These are phyloP conservation scores for Phtheirospermum japonicum DNA, from an alignment of 257 asterid genomes.

Conservation along the genomic window DNA sequence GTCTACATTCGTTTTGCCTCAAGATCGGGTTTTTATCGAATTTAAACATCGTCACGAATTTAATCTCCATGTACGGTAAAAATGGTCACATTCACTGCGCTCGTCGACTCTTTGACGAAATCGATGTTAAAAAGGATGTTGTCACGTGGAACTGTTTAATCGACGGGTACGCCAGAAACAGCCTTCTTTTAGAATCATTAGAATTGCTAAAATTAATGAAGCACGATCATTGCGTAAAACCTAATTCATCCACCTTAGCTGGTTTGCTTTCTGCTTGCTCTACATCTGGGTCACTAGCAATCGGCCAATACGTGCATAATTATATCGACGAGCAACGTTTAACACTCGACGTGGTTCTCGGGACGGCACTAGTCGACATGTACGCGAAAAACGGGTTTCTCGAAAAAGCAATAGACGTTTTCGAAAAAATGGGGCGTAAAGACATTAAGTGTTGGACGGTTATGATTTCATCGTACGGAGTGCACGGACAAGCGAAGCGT, in stretches of 20 bases:
- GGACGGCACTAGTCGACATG: slow-evolving; percentile 57
- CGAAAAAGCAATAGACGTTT: slow-evolving; percentile 42
- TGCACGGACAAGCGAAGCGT: slow-evolving; percentile 43
- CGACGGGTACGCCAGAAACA: slow-evolving; percentile 53
- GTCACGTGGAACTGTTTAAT: slow-evolving; percentile 68
- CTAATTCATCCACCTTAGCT: slow-evolving; percentile 55
- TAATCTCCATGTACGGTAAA: slow-evolving; percentile 59
- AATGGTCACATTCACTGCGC: slow-evolving; percentile 33
- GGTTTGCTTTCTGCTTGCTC: slow-evolving; percentile 58
- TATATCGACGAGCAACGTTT: slow-evolving; percentile 36
- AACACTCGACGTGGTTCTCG: slow-evolving; percentile 47
- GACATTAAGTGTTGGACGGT: slow-evolving; percentile 60
- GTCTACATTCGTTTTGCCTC: slow-evolving; percentile 46
- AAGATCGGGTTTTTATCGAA: slow-evolving; percentile 48
- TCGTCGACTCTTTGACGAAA: slow-evolving; percentile 47
- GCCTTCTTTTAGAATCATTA: slow-evolving; percentile 42
- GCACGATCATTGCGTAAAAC: slow-evolving; percentile 32
- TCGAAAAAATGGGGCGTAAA: slow-evolving; percentile 41
- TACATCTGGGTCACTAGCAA: slow-evolving; percentile 37
- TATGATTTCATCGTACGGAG: slow-evolving; percentile 55
- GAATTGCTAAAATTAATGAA: slow-evolving; percentile 41
- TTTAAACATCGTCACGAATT: slow-evolving; percentile 40
- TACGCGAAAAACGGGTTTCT: slow-evolving; percentile 60
- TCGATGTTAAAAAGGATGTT: slow-evolving; percentile 40
- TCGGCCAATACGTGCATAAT: slow-evolving; percentile 38